Evolutionary conservation across 306 rosid genomes (phyloP).

Genomic region (Dryas octopetala): DNA sequence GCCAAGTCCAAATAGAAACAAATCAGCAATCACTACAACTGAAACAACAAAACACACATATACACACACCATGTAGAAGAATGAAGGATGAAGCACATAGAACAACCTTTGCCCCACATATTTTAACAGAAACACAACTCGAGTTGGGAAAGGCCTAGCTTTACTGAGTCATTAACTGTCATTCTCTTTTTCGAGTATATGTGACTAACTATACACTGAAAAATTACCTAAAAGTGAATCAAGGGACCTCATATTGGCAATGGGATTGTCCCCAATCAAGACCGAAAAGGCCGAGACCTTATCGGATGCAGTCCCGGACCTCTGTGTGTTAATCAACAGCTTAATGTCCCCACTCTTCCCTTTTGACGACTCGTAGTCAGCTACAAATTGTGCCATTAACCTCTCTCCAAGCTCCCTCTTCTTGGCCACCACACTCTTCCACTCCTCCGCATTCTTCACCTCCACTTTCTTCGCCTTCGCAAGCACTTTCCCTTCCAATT

Average conservation of each 20-base stretch:
- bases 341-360: slow-evolving; percentile 85
- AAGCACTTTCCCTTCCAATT: slow-evolving; percentile 59
- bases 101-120: background rate
- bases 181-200: background rate
- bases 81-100: too few relatives aligned
- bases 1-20: too few relatives aligned
- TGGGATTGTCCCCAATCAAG: slow-evolving; percentile 79
- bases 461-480: slow-evolving; percentile 60
- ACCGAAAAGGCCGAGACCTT: slow-evolving; percentile 92
- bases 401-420: slow-evolving; percentile 78
- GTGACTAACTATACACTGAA: background rate
- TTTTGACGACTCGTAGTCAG: slow-evolving; percentile 73
- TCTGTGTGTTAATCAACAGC: slow-evolving; percentile 80
- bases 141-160: background rate
- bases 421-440: slow-evolving; percentile 69
- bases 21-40: too few relatives aligned
- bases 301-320: slow-evolving; percentile 93
- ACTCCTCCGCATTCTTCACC: slow-evolving; percentile 48
- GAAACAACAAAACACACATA: too few relatives aligned
- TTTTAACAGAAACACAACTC: background rate
- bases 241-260: slow-evolving; percentile 81
- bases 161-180: background rate
- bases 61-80: too few relatives aligned
- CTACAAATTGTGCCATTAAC: slow-evolving; percentile 71
- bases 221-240: slow-evolving; percentile 77